phyloP scores from a whole-genome alignment of 176 grass and related monocot species.

The Musa beccarii region DNA sequence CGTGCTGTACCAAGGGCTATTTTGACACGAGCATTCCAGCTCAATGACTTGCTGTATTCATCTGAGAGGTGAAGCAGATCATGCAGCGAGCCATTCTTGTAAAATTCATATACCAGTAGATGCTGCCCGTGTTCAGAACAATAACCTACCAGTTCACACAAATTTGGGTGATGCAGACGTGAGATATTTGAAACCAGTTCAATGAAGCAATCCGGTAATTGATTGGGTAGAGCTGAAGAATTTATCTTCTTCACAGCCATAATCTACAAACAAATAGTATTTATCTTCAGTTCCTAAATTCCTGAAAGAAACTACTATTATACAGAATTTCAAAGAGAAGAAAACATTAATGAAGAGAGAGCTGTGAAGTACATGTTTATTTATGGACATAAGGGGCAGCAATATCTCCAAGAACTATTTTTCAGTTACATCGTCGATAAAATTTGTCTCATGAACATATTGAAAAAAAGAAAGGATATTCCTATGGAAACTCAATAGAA shows the following conservation, averaged over 20 bases:
- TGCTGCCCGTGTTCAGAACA: conserved; percentile 70
- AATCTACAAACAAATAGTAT: conserved; percentile 24
- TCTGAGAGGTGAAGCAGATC: conserved; percentile 60
- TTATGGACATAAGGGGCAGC: not conserved
- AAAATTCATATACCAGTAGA: conserved; percentile 68
- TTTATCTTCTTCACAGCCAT: conserved; percentile 86
- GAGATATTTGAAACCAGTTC: conserved; percentile 58
- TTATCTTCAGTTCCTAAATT: not conserved
- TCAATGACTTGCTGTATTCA: conserved; percentile 39
- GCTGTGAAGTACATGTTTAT: not conserved
- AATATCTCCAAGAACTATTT: not conserved
- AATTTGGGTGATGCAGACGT: conserved; percentile 64
- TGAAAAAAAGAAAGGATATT: not conserved
- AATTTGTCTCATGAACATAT: too few relatives aligned
- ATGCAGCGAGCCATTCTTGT: conserved; percentile 63
- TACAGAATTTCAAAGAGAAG: not conserved
- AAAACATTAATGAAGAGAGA: not conserved
- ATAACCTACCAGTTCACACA: conserved; percentile 66
- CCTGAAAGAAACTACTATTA: not conserved
- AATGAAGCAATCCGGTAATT: conserved; percentile 46
- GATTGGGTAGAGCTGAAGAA: conserved; percentile 41
- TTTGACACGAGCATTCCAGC: conserved; percentile 81
- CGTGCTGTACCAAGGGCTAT: conserved; percentile 72
- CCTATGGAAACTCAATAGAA: not conserved
- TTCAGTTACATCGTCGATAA: too few relatives aligned